Conservation (phyloP, 108 stramenopile genomes). For the Pseudonitzschia multiseries region DNA sequence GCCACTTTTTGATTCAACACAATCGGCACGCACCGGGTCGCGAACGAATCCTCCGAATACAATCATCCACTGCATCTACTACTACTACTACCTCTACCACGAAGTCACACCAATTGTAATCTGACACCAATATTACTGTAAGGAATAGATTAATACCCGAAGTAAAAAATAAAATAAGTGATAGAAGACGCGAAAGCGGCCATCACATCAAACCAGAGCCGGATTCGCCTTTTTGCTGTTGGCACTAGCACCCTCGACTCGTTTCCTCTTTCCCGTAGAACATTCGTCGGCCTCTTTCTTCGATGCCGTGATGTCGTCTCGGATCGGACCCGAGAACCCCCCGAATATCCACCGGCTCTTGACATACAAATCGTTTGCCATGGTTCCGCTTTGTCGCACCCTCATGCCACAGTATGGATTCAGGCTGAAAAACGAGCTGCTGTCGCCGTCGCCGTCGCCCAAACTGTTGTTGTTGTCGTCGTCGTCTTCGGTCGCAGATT, state of each 20-base stretch:
- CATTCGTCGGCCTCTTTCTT: conserved; percentile 4
- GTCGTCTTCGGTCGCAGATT: conserved; percentile 14
- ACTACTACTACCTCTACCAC: no score
- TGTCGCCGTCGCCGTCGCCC: conserved; percentile 9
- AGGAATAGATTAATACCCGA: neutral
- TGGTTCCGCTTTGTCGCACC: conserved; percentile 86
- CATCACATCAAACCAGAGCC: conserved; percentile 44
- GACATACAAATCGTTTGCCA: conserved; percentile 90
- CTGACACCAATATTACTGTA: neutral
- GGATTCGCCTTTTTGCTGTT: conserved; percentile 51
- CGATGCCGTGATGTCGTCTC: conserved; percentile 10
- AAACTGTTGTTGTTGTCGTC: conserved; percentile 26
- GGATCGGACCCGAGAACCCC: conserved; percentile 46
- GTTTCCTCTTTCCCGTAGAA: conserved; percentile 9
- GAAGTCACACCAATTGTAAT: no score
- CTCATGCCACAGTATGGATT: conserved; percentile 80
- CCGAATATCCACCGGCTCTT: conserved; percentile 86
- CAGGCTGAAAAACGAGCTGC: conserved; percentile 57
- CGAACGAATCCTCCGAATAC: no score
- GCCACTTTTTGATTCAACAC: no score
- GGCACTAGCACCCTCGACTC: neutral
- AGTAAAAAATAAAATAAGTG: neutral
- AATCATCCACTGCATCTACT: no score
- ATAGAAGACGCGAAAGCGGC: neutral
- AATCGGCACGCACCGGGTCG: no score